Percentiles rank a stretch among this genome's conserved stretches.
Evolutionary conservation across 169 alveolate species (phyloP).

Genomic region (Theileria sp.): DNA sequence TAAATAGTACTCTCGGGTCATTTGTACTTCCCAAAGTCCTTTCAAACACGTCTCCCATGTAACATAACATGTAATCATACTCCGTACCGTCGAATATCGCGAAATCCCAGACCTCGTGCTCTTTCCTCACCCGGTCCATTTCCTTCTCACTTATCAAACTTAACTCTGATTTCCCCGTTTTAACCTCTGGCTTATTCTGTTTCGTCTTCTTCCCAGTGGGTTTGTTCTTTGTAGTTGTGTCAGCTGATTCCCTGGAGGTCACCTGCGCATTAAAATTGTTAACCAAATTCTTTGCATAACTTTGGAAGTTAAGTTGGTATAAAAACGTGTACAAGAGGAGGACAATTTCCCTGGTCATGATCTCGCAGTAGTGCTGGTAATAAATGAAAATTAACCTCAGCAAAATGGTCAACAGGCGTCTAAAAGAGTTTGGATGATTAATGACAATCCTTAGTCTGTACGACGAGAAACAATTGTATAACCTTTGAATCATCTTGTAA

Average conservation of each 20-base stretch:
- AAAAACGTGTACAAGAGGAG: conserved; percentile 41
- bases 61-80: conserved; percentile 74
- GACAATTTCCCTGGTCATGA: conserved; percentile 25
- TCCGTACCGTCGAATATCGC: conserved; percentile 64
- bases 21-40: conserved; percentile 80
- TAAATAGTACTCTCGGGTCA: conserved; percentile 86
- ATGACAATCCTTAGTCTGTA: conserved; percentile 34
- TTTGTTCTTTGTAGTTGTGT: neutral
- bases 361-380: conserved; percentile 31
- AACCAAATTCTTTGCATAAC: conserved; percentile 32
- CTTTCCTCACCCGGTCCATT: conserved; percentile 26
- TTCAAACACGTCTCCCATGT: conserved; percentile 83
- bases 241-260: neutral
- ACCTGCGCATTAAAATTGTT: conserved; percentile 14
- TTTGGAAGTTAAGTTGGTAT: conserved; percentile 22
- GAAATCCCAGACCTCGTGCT: conserved; percentile 30
- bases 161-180: neutral
- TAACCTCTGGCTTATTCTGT: neutral
- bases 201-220: conserved; percentile 1
- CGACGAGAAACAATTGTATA: conserved; percentile 34
- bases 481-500: conserved; percentile 28
- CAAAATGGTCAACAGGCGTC: conserved; percentile 38
- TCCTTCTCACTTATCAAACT: conserved; percentile 25
- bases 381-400: conserved; percentile 37
- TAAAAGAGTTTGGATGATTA: conserved; percentile 23